Percentiles rank a stretch among this genome's conserved stretches.
These are phyloP conservation scores for Cyphellophora attinorum DNA, from an alignment of 2,329 filamentous ascomycete genomes.

Conservation along the genomic window DNA sequence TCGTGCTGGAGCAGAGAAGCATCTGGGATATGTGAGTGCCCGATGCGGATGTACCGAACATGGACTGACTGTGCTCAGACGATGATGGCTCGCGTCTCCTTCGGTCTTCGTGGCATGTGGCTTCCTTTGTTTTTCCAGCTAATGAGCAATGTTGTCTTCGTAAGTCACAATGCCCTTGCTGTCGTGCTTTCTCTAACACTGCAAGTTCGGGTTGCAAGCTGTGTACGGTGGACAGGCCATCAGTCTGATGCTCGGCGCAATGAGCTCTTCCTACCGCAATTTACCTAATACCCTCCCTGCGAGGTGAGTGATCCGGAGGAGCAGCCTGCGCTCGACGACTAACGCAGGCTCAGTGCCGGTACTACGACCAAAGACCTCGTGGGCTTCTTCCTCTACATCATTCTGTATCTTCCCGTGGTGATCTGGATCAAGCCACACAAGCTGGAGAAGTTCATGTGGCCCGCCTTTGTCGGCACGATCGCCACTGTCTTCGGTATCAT, in stretches of 20 bases:
- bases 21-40: conserved; percentile 2
- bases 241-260: conserved; percentile 1
- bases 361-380: conserved; percentile 3
- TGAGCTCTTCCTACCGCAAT: conserved; percentile 1
- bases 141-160: conserved; percentile 4
- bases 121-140: conserved; percentile 5
- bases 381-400: conserved; percentile 4
- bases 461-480: conserved; percentile 2
- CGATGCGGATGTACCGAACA: too few relatives aligned
- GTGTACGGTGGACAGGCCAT: conserved; percentile 3
- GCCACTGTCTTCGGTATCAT: conserved; percentile 3
- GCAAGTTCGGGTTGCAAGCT: conserved; percentile 4
- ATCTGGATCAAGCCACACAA: conserved; percentile 4
- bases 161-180: neutral
- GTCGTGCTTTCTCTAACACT: neutral
- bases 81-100: conserved; percentile 4
- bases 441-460: conserved; percentile 1
- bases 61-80: too few relatives aligned
- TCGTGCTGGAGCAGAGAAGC: conserved; percentile 4
- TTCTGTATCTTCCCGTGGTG: conserved; percentile 2
- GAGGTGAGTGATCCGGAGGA: too few relatives aligned
- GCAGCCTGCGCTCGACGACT: too few relatives aligned
- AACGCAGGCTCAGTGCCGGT: neutral
- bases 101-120: conserved; percentile 4
- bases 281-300: conserved; percentile 4